Evolutionary conservation across 495 filamentous ascomycete species (phyloP).

Genomic region (Talaromyces thailandensis): DNA sequence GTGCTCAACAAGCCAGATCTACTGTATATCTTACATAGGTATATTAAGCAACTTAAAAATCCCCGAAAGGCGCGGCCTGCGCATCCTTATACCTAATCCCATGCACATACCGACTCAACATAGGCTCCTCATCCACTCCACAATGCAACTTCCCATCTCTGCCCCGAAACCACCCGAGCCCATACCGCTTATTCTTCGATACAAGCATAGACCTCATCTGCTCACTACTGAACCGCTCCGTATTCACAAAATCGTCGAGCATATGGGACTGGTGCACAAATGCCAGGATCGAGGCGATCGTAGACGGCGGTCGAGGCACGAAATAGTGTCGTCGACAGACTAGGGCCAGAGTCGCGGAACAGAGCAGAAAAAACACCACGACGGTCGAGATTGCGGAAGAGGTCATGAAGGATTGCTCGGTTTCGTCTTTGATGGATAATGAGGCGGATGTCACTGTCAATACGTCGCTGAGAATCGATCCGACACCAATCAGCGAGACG

Average conservation of each 20-base stretch:
- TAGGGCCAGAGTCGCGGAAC: constrained; percentile 45
- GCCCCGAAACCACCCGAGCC: constrained; percentile 63
- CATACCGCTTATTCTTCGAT: constrained; percentile 51
- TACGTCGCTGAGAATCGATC: constrained; percentile 54
- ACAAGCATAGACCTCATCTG: constrained; percentile 48
- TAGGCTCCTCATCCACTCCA: constrained; percentile 63
- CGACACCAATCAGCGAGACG: constrained; percentile 51
- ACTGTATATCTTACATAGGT: background rate
- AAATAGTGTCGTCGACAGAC: constrained; percentile 50
- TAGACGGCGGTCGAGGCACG: constrained; percentile 62
- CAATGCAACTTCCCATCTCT: constrained; percentile 56
- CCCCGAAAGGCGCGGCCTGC: constrained; percentile 12
- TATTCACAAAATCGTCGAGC: constrained; percentile 61
- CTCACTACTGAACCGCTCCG: constrained; percentile 46
- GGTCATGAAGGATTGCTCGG: constrained; percentile 47
- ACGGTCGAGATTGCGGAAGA: constrained; percentile 46
- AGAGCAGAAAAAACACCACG: constrained; percentile 48
- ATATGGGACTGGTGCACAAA: constrained; percentile 69
- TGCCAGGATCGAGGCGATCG: constrained; percentile 61
- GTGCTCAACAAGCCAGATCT: background rate
- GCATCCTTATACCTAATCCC: constrained; percentile 26
- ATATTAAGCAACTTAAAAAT: background rate
- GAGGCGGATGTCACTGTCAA: constrained; percentile 59
- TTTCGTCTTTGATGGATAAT: constrained; percentile 48
- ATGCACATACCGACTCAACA: constrained; percentile 49